Evolutionary conservation across 1,284 basidiomycete species (phyloP).

Genomic region (Sparassis latifolia): DNA sequence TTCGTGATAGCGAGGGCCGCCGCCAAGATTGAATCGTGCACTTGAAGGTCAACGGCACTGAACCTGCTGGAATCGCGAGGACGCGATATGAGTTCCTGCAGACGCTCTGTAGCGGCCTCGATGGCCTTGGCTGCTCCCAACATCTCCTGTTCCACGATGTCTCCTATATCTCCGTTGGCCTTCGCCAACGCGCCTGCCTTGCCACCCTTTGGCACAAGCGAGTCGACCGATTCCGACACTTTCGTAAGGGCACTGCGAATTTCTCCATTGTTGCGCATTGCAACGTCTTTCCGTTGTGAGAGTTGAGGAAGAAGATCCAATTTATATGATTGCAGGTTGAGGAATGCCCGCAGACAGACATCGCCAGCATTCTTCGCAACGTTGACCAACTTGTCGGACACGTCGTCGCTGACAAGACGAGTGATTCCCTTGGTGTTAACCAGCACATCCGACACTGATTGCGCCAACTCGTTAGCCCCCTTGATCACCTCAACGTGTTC

Average conservation of each 20-base stretch:
- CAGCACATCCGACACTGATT: constrained; percentile 87
- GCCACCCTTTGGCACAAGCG: constrained; percentile 78
- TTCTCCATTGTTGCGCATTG: constrained; percentile 87
- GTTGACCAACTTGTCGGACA: constrained; percentile 81
- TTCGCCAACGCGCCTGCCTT: constrained; percentile 68
- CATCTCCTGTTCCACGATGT: constrained; percentile 98
- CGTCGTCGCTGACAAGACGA: constrained; percentile 84
- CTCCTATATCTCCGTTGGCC: constrained; percentile 90
- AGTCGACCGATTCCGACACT: constrained; percentile 85
- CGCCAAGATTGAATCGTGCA: constrained; percentile 95
- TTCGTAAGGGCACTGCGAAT: constrained; percentile 75
- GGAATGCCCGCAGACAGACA: constrained; percentile 86
- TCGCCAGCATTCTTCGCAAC: constrained; percentile 88
- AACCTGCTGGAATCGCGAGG: constrained; percentile 81
- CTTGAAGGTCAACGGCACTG: constrained; percentile 89
- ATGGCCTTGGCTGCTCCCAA: constrained; percentile 89
- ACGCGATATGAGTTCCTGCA: constrained; percentile 87
- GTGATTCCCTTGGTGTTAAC: constrained; percentile 95
- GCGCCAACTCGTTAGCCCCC: constrained; percentile 93
- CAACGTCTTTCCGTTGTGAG: constrained; percentile 77
- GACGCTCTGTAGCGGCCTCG: constrained; percentile 84
- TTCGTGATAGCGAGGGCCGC: constrained; percentile 93
- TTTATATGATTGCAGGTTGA: constrained; percentile 95
- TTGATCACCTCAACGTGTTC: constrained; percentile 99
- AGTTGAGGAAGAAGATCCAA: constrained; percentile 69